Conservation (phyloP, 352 stramenopile genomes). For the Phytophthora tentaculata region DNA sequence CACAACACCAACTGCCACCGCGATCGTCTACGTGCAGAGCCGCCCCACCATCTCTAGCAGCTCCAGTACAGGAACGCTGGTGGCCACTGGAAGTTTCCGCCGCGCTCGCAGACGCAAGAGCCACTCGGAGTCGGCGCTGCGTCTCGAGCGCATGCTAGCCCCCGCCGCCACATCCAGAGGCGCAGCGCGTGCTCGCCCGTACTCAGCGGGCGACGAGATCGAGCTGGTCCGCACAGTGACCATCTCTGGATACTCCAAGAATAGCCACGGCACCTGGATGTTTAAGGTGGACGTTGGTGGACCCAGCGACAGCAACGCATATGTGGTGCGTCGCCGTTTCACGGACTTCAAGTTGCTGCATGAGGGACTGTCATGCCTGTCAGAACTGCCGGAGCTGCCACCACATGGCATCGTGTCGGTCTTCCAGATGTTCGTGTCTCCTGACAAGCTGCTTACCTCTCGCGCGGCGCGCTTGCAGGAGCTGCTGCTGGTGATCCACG, state of each 20-base stretch:
- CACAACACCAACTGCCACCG: constrained; percentile 20
- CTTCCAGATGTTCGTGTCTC: constrained; percentile 71
- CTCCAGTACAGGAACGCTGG: constrained; percentile 31
- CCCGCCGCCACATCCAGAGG: constrained; percentile 24
- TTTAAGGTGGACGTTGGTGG: constrained; percentile 77
- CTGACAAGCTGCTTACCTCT: constrained; percentile 60
- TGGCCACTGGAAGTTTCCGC: constrained; percentile 18
- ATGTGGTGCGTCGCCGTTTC: constrained; percentile 76
- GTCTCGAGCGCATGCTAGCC: constrained; percentile 54
- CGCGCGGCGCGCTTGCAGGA: constrained; percentile 61
- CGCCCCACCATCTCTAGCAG: constrained; percentile 28
- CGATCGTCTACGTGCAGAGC: constrained; percentile 26
- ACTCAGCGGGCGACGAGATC: constrained; percentile 58
- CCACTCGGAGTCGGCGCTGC: constrained; percentile 62
- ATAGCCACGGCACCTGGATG: constrained; percentile 72
- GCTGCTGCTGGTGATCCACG: constrained; percentile 64
- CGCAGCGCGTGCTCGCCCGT: constrained; percentile 43
- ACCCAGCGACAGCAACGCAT: constrained; percentile 55
- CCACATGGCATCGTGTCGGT: constrained; percentile 71
- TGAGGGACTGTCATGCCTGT: constrained; percentile 54
- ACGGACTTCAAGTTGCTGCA: constrained; percentile 78
- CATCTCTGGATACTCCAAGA: constrained; percentile 72
- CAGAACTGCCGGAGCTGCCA: constrained; percentile 51
- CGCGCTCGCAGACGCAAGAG: constrained; percentile 61
- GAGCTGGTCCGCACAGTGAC: constrained; percentile 55